These are phyloP conservation scores for Tetrahymena borealis DNA, from an alignment of 73 alveolate species.

Conservation along the genomic window DNA sequence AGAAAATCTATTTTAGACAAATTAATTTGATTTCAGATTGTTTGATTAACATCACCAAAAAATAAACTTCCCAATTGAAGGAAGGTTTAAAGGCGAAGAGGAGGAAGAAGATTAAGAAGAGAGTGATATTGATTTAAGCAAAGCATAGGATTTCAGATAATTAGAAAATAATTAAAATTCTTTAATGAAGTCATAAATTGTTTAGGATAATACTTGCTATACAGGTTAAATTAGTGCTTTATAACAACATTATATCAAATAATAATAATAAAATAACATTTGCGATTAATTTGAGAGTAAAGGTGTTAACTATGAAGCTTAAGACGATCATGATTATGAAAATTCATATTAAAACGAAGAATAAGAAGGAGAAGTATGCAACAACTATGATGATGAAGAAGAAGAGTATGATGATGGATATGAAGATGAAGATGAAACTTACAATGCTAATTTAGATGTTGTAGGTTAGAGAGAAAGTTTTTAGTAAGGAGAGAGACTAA, in stretches of 20 bases:
- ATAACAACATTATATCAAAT: too few species aligned
- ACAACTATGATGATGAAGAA: neutral
- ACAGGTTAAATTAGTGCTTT: too few species aligned
- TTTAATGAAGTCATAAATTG: too few species aligned
- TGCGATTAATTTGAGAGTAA: too few species aligned
- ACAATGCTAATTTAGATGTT: neutral
- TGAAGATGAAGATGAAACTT: neutral
- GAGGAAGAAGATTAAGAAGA: neutral
- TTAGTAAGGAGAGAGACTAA: neutral
- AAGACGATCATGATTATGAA: neutral
- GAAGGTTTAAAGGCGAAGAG: neutral
- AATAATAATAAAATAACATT: too few species aligned
- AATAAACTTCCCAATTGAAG: neutral
- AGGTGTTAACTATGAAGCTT: too few species aligned
- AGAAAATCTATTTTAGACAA: neutral
- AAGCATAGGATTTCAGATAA: too few species aligned
- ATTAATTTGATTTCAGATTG: neutral
- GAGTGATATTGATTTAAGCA: too few species aligned
- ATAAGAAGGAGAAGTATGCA: neutral
- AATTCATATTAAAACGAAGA: too few species aligned
- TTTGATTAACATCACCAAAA: neutral
- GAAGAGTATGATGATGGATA: too few species aligned
- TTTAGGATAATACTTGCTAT: too few species aligned
- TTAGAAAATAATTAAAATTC: too few species aligned
- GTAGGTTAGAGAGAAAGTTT: neutral